phyloP scores from a whole-genome alignment of 805 yeast genomes.

The Sugiyamaella smithiae region DNA sequence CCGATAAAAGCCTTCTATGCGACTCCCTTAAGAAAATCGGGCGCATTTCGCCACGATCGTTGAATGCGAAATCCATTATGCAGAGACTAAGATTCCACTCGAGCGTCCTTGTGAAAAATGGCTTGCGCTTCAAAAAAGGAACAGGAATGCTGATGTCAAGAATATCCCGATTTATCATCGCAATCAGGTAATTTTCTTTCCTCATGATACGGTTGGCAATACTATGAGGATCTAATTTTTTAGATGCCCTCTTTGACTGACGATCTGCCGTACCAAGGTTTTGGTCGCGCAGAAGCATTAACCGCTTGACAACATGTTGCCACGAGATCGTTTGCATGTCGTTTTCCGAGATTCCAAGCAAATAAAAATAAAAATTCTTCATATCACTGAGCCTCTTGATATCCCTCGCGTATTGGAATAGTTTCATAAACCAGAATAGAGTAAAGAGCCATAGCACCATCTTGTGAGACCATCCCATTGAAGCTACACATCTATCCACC shows the following conservation, averaged over 20 bases:
- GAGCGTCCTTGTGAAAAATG: slow-evolving; percentile 71
- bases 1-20: slow-evolving; percentile 61
- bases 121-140: slow-evolving; percentile 35
- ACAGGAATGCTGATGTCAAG: slow-evolving; percentile 62
- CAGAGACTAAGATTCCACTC: slow-evolving; percentile 95
- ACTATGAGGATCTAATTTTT: slow-evolving; percentile 83
- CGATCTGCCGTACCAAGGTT: slow-evolving; percentile 60
- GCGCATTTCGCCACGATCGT: slow-evolving; percentile 76
- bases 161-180: slow-evolving; percentile 75
- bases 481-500: slow-evolving; percentile 47
- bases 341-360: slow-evolving; percentile 68
- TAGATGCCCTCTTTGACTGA: slow-evolving; percentile 33
- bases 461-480: slow-evolving; percentile 49
- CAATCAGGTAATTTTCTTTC: slow-evolving; percentile 89
- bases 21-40: slow-evolving; percentile 66
- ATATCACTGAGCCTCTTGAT: slow-evolving; percentile 68
- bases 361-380: slow-evolving; percentile 67
- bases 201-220: slow-evolving; percentile 96
- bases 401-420: slow-evolving; percentile 51
- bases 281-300: slow-evolving; percentile 73
- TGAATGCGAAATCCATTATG: slow-evolving; percentile 80
- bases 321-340: slow-evolving; percentile 93
- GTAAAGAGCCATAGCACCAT: slow-evolving; percentile 61
- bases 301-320: slow-evolving; percentile 76
- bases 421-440: slow-evolving; percentile 39